Percentiles rank a stretch among this genome's conserved stretches.
phyloP scores from a whole-genome alignment of 139 green algal genomes.

The Nannochloris sp. region DNA sequence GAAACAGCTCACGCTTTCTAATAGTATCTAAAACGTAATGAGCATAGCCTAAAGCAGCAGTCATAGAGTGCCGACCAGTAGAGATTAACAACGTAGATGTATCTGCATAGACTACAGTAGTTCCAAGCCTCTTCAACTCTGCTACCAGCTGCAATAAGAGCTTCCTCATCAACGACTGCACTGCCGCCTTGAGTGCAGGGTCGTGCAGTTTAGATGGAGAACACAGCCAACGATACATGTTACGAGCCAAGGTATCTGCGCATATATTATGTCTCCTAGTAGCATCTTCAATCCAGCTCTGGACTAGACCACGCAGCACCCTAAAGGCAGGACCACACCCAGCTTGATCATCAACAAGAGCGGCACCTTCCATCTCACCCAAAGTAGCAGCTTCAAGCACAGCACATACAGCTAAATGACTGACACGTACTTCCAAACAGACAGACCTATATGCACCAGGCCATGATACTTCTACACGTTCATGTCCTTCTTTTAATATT shows the following conservation, averaged over 20 bases:
- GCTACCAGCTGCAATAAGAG: conserved; percentile 72
- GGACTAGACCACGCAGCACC: conserved; percentile 58
- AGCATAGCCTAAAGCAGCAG: conserved; percentile 68
- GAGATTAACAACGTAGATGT: conserved; percentile 63
- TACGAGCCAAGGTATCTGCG: conserved; percentile 60
- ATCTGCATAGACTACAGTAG: conserved; percentile 76
- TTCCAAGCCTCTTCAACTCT: conserved; percentile 72
- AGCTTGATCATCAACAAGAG: conserved; percentile 31
- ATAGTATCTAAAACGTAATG: conserved; percentile 78
- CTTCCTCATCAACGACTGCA: conserved; percentile 64
- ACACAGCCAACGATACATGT: conserved; percentile 83
- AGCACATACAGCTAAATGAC: conserved; percentile 72
- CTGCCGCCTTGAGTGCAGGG: conserved; percentile 50
- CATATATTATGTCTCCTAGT: conserved; percentile 49
- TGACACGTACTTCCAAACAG: conserved; percentile 73
- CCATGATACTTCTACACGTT: conserved; percentile 37
- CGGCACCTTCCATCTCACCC: conserved; percentile 61
- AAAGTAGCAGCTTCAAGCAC: conserved; percentile 41
- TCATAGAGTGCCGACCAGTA: conserved; percentile 72
- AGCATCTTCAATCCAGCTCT: conserved; percentile 66
- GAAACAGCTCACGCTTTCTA: conserved; percentile 57
- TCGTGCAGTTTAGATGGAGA: conserved; percentile 49
- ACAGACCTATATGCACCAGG: conserved; percentile 78
- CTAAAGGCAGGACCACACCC: conserved; percentile 43
- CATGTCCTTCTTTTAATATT: conserved; percentile 39